Evolutionary conservation across 2,329 filamentous ascomycete species (phyloP), one percentile per base, ranked within the genome.

Genomic region (Taxawa tesnikishii): DNA sequence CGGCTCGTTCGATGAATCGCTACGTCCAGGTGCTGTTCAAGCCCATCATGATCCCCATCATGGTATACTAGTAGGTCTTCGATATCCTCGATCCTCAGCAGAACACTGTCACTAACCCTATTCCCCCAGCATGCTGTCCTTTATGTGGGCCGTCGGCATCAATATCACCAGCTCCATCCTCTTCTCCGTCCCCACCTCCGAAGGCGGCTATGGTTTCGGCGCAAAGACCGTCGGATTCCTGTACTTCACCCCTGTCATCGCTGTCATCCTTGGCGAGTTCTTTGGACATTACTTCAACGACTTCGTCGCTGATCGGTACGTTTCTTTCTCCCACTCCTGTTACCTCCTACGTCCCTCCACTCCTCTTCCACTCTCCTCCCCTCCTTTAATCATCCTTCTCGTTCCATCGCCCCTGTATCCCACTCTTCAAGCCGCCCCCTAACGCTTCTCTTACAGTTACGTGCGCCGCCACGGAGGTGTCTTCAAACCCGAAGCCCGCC

Each of bases 201-300:
- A 13, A 9, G 18, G 16, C 9, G 9, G 10, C 21, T 33, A 33
- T 14, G 8, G 21, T 3, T 33, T 33, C 15, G 28, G 14, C 31
- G 15, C 15, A 9, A 33, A 33, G 17, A 24, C 6, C n/a, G 15
- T 33, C 12, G 31, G 31, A 19, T n/a, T 31, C 14, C n/a, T 15
- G 10, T 12, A 11, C 27, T 29, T 56, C 24, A 50, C 54, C 2
- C 53, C 54, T 3, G 50, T 55, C 26, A 44, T 56, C 17, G 54
- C 50, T 7, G 53, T 51, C 23, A 15, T 46, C 7, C 26, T 53
- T 11, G 51, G 50, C 13, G 51, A 54, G 35, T 19, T 45, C 18
- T 55, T 49, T 39, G 53, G 54, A 26, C 49, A 56, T 32, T 56
- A 47, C 41, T 54, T 55, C 43, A 56, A 56, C 36, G 52, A 56